phyloP scores from a whole-genome alignment of 1,284 basidiomycete genomes.

The Pholiota adiposa region DNA sequence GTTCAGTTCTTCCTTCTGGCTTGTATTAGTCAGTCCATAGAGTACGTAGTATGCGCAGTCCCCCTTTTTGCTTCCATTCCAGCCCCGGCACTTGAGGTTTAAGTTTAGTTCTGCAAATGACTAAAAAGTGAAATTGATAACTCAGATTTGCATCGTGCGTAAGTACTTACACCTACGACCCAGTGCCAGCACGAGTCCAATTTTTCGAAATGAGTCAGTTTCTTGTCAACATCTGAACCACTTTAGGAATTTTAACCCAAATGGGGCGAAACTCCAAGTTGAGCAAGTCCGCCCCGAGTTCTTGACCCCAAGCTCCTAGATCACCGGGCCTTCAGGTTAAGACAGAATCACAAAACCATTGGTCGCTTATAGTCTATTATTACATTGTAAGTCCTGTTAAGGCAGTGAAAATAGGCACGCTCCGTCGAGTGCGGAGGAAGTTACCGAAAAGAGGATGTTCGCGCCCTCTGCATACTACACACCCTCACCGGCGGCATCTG shows the following conservation, averaged over 20 bases:
- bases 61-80: background rate
- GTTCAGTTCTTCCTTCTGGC: background rate
- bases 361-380: background rate
- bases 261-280: background rate
- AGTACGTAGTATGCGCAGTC: background rate
- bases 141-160: background rate
- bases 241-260: slow-evolving; percentile 1
- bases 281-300: background rate
- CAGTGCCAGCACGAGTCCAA: background rate
- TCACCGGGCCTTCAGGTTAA: background rate
- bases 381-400: background rate
- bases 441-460: background rate
- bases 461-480: too few species aligned
- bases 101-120: background rate
- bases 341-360: background rate
- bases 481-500: too few species aligned
- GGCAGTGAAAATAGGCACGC: background rate
- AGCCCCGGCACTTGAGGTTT: background rate
- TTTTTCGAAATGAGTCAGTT: background rate
- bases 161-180: too few species aligned
- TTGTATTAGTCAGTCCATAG: background rate
- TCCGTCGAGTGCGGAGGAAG: slow-evolving; percentile 7
- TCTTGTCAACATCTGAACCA: background rate
- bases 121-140: background rate
- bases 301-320: background rate